A percentile compares a stretch with the other conserved stretches of the same genome.
phyloP scores from a whole-genome alignment of 2,329 filamentous ascomycete genomes.

The Aspergillus sergii region DNA sequence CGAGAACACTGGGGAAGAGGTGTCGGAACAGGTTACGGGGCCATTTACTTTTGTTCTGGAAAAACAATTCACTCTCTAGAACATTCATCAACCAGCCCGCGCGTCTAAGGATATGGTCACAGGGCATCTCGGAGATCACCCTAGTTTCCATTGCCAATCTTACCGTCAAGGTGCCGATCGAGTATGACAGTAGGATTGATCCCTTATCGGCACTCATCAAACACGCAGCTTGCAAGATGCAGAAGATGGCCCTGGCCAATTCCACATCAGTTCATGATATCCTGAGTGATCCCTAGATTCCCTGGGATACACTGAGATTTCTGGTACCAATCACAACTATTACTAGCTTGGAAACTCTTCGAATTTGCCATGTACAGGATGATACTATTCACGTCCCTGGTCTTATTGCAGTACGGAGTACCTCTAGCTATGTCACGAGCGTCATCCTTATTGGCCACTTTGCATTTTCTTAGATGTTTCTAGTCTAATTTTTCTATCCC shows the following conservation, averaged over 20 bases:
- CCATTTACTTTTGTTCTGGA: constrained; percentile 7
- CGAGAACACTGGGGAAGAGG: constrained; percentile 5
- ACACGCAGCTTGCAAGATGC: not conserved
- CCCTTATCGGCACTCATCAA: not conserved
- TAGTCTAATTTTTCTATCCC: not conserved
- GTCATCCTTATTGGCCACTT: constrained; percentile 1
- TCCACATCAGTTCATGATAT: not conserved
- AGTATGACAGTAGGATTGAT: not conserved
- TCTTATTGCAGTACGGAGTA: too few species aligned
- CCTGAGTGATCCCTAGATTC: not conserved
- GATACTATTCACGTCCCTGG: not conserved
- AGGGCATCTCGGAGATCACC: not conserved
- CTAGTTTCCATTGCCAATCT: not conserved
- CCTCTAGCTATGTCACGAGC: not conserved
- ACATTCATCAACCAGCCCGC: constrained; percentile 2
- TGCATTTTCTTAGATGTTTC: not conserved
- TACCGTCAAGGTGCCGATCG: not conserved
- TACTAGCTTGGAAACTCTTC: not conserved
- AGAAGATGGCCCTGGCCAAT: not conserved
- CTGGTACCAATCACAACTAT: not conserved
- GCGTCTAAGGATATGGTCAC: not conserved
- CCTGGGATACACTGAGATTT: not conserved
- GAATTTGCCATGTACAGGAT: not conserved
- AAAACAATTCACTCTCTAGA: not conserved
- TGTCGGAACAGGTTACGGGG: constrained; percentile 11